phyloP scores from a whole-genome alignment of 768 basidiomycete genomes.

The Scleroderma bovista region DNA sequence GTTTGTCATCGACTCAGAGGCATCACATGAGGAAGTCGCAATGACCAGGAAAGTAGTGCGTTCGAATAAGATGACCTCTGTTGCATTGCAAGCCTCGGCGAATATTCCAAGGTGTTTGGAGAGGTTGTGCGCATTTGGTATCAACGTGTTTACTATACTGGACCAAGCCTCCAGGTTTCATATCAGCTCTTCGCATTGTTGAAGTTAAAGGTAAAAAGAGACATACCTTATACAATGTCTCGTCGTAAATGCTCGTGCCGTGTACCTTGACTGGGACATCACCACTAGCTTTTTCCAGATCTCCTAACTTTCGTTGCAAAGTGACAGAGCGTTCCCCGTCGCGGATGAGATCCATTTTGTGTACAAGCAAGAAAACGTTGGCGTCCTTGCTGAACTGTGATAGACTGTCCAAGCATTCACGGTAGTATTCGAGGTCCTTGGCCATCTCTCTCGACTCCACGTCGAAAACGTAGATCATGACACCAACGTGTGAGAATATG shows the following conservation, averaged over 20 bases:
- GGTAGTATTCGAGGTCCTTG: conserved; percentile 89
- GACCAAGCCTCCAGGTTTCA: conserved; percentile 80
- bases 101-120: conserved; percentile 83
- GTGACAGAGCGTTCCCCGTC: conserved; percentile 46
- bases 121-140: conserved; percentile 90
- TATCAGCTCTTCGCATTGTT: conserved; percentile 7
- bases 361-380: conserved; percentile 82
- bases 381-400: conserved; percentile 76
- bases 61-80: conserved; percentile 94
- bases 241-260: conserved; percentile 95
- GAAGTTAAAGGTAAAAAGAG: neutral
- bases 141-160: conserved; percentile 91
- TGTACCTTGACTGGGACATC: conserved; percentile 65
- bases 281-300: conserved; percentile 65
- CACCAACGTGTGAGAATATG: conserved; percentile 94
- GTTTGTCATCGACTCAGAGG: conserved; percentile 20
- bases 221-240: conserved; percentile 86
- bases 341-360: conserved; percentile 96
- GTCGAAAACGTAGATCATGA: conserved; percentile 98
- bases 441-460: conserved; percentile 79
- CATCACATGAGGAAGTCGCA: conserved; percentile 60
- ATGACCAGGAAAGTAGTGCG: conserved; percentile 98
- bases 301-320: conserved; percentile 69
- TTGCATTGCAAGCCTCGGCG: conserved; percentile 81
- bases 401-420: conserved; percentile 83